Conservation (phyloP, 208 protist genomes). For the Trypanosoma brucei region DNA sequence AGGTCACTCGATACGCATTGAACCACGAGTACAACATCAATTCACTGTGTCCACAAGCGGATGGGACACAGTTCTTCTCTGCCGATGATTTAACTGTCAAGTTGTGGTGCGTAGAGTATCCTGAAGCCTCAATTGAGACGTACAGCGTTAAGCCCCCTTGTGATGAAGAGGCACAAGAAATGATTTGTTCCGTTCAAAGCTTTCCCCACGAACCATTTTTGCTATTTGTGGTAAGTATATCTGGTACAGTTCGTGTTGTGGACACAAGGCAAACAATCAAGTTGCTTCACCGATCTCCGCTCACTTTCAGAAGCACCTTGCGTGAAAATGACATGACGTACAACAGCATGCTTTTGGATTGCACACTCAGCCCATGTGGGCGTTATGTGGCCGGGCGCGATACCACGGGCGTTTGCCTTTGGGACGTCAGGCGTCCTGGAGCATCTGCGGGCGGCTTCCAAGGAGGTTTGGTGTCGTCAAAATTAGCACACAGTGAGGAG, state of each 20-base stretch:
- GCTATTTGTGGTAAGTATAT: conserved; percentile 73
- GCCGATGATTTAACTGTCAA: conserved; percentile 79
- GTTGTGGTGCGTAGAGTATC: conserved; percentile 86
- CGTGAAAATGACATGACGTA: conserved; percentile 28
- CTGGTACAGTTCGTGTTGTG: conserved; percentile 67
- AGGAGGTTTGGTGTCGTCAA: conserved; percentile 2
- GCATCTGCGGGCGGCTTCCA: conserved; percentile 6
- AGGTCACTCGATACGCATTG: conserved; percentile 63
- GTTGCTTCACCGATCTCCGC: conserved; percentile 59
- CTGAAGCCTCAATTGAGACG: conserved; percentile 77
- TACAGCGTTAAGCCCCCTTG: conserved; percentile 61
- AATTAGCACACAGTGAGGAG: conserved; percentile 12
- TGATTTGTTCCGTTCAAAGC: conserved; percentile 48
- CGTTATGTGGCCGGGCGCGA: conserved; percentile 77
- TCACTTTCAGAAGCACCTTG: conserved; percentile 58
- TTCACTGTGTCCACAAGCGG: conserved; percentile 63
- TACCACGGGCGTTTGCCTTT: conserved; percentile 75
- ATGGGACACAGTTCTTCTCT: conserved; percentile 77
- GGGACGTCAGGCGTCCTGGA: conserved; percentile 66
- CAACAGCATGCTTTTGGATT: conserved; percentile 70
- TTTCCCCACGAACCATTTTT: conserved; percentile 83
- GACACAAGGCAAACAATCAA: conserved; percentile 76
- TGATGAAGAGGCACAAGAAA: conserved; percentile 51
- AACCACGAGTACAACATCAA: conserved; percentile 87
- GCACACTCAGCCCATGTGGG: conserved; percentile 78